These are phyloP conservation scores for Murraya paniculata DNA, from an alignment of 345 rosid genomes.

Conservation along the genomic window DNA sequence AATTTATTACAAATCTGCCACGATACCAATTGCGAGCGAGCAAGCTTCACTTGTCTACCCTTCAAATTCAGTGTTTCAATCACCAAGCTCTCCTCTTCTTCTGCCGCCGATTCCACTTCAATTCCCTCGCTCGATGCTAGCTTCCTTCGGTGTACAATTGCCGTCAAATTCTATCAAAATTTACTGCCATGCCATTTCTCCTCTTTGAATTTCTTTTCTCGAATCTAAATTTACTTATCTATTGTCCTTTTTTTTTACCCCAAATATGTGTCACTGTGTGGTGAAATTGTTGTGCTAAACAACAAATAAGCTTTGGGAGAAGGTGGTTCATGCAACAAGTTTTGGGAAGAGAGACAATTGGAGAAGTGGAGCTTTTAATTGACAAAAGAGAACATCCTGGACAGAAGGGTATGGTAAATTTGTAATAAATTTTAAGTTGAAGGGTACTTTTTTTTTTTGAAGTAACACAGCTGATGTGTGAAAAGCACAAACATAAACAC, in stretches of 20 bases:
- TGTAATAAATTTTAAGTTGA: too few relatives aligned
- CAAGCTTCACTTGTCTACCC: constrained; percentile 41
- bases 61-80: constrained; percentile 28
- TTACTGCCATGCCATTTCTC: constrained; percentile 22
- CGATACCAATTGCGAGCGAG: too few relatives aligned
- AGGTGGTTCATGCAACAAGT: constrained; percentile 79
- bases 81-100: constrained; percentile 15
- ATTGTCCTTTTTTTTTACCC: too few relatives aligned
- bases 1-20: too few relatives aligned
- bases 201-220: background rate
- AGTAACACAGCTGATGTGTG: too few relatives aligned
- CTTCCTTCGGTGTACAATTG: constrained; percentile 23
- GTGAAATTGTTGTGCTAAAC: background rate
- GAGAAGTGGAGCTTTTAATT: constrained; percentile 60
- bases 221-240: background rate
- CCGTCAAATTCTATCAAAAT: constrained; percentile 22
- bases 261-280: background rate
- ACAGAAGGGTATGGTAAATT: constrained; percentile 34
- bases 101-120: background rate
- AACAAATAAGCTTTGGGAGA: constrained; percentile 33
- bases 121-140: constrained; percentile 13
- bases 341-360: constrained; percentile 53
- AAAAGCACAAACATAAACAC: too few relatives aligned
- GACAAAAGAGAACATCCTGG: constrained; percentile 80
- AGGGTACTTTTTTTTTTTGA: too few relatives aligned